Percentiles rank a stretch among this genome's conserved stretches.
Conservation (phyloP, 345 rosid species). For the Isatis tinctoria region DNA sequence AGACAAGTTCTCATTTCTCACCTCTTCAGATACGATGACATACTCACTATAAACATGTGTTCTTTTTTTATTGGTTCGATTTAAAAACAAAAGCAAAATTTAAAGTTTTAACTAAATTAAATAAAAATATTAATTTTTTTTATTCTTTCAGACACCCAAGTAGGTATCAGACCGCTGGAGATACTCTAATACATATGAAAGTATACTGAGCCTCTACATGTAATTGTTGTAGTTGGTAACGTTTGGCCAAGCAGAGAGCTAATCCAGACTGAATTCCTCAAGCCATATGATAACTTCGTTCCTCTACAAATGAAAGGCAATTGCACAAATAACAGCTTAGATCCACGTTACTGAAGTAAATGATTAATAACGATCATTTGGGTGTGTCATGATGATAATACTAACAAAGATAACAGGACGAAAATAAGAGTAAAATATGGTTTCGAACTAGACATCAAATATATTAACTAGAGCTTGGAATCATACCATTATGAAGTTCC, state of each 20-base stretch:
- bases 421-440: not conserved
- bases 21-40: too few relatives aligned
- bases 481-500: conserved; percentile 69
- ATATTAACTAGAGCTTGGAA: not conserved
- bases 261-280: conserved; percentile 43
- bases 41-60: too few relatives aligned
- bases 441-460: not conserved
- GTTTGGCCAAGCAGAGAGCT: conserved; percentile 12
- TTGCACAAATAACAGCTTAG: not conserved
- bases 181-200: too few relatives aligned
- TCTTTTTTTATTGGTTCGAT: too few relatives aligned
- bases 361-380: not conserved
- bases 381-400: not conserved
- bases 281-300: conserved; percentile 76
- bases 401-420: not conserved
- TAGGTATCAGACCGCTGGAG: too few relatives aligned
- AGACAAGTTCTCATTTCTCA: too few relatives aligned
- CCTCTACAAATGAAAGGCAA: conserved; percentile 38
- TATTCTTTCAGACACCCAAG: too few relatives aligned
- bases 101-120: too few relatives aligned
- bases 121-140: too few relatives aligned
- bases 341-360: not conserved
- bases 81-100: too few relatives aligned
- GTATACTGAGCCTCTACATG: not conserved
- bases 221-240: not conserved